These are phyloP conservation scores for Solanum etuberosum DNA, from an alignment of 257 asterid species.

Conservation along the genomic window DNA sequence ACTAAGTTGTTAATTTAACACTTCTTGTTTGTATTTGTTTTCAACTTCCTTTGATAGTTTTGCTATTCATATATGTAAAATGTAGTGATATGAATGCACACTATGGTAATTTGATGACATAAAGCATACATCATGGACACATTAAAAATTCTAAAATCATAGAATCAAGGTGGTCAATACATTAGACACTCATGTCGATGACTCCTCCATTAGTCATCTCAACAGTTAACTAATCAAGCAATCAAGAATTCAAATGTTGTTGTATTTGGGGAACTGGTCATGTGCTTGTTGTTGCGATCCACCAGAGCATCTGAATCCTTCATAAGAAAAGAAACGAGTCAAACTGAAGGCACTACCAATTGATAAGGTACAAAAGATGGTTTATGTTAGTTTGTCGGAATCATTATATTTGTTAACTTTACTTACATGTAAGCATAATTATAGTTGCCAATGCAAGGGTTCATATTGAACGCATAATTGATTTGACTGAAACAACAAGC, in stretches of 20 bases:
- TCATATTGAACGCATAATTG: too few relatives aligned
- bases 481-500: too few relatives aligned
- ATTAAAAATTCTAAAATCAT: conserved; percentile 23
- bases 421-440: too few relatives aligned
- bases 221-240: conserved; percentile 10
- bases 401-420: too few relatives aligned
- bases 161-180: conserved; percentile 20
- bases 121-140: conserved; percentile 8
- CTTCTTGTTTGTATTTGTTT: too few relatives aligned
- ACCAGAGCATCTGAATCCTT: too few relatives aligned
- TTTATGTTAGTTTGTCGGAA: neutral
- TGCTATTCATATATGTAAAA: too few relatives aligned
- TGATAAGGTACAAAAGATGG: neutral
- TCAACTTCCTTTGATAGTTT: neutral
- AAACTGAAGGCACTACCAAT: neutral
- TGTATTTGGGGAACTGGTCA: too few relatives aligned
- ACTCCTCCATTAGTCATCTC: neutral
- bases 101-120: neutral
- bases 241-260: neutral
- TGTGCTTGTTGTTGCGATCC: too few relatives aligned
- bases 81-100: neutral
- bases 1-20: neutral
- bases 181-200: conserved; percentile 17
- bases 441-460: too few relatives aligned
- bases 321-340: neutral